These are phyloP conservation scores for Hymenotorrendiella dingleyae DNA, from an alignment of 2,329 filamentous ascomycete genomes.

Conservation along the genomic window DNA sequence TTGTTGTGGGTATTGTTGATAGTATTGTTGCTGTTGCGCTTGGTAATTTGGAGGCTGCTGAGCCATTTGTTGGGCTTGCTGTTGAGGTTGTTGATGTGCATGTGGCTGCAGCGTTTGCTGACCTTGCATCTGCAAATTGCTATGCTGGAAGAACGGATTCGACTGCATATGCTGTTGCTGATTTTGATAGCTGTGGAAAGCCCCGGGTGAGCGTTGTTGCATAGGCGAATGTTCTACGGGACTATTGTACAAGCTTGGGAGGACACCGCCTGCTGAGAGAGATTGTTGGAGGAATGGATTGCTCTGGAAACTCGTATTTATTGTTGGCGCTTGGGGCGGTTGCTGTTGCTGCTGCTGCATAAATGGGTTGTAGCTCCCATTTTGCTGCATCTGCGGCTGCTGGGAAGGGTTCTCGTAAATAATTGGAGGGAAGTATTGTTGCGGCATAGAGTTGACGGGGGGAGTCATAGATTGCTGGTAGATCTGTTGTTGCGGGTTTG, in stretches of 20 bases:
- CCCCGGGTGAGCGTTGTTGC: slow-evolving; percentile 22
- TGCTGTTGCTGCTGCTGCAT: slow-evolving; percentile 24
- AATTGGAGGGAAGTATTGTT: slow-evolving; percentile 25
- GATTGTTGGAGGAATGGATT: slow-evolving; percentile 36
- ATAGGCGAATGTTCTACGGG: slow-evolving; percentile 29
- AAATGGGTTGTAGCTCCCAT: slow-evolving; percentile 26
- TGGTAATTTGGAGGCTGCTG: slow-evolving; percentile 36
- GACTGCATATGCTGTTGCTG: slow-evolving; percentile 18
- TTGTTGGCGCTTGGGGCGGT: slow-evolving; percentile 10
- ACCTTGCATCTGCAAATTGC: slow-evolving; percentile 35
- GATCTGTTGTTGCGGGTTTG: slow-evolving; percentile 34
- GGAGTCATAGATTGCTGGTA: slow-evolving; percentile 32
- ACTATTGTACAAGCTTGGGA: slow-evolving; percentile 23
- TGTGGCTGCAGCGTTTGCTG: slow-evolving; percentile 33
- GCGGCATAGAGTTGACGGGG: slow-evolving; percentile 28
- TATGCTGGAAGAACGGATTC: slow-evolving; percentile 37
- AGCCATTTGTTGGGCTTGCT: slow-evolving; percentile 33
- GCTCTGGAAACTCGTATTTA: slow-evolving; percentile 31
- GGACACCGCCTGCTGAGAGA: slow-evolving; percentile 15
- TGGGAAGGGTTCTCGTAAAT: slow-evolving; percentile 26
- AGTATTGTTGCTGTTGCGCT: slow-evolving; percentile 31
- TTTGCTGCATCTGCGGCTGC: slow-evolving; percentile 23
- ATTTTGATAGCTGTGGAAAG: slow-evolving; percentile 17
- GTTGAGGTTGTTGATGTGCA: slow-evolving; percentile 34
- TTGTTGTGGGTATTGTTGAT: slow-evolving; percentile 31